These are phyloP conservation scores for Pichia exigua DNA, from an alignment of 805 yeast genomes.

Conservation along the genomic window DNA sequence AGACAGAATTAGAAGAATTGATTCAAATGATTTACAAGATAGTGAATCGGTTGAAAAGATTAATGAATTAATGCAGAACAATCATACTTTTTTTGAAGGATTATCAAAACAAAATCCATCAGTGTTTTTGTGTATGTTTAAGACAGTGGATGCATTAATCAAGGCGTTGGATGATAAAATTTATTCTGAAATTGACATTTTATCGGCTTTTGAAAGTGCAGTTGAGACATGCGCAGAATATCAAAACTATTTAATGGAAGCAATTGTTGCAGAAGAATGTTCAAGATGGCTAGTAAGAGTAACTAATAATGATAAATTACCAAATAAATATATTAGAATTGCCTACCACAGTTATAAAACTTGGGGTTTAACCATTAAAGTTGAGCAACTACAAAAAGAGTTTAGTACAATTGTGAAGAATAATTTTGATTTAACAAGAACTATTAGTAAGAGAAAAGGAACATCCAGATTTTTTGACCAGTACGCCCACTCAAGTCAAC, in stretches of 20 bases:
- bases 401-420: slow-evolving; percentile 24
- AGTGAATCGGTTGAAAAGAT: slow-evolving; percentile 13
- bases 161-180: slow-evolving; percentile 17
- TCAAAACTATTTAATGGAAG: slow-evolving; percentile 32
- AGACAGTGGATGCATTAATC: slow-evolving; percentile 30
- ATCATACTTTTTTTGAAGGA: slow-evolving; percentile 23
- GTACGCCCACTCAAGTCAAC: neutral
- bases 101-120: slow-evolving; percentile 32
- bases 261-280: slow-evolving; percentile 35
- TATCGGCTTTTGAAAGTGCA: slow-evolving; percentile 40
- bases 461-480: neutral
- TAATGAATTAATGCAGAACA: slow-evolving; percentile 14
- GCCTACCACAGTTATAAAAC: slow-evolving; percentile 31
- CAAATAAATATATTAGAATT: slow-evolving; percentile 29
- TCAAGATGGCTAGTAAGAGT: slow-evolving; percentile 31
- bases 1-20: slow-evolving; percentile 2
- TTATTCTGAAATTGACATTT: slow-evolving; percentile 26
- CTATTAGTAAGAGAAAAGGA: neutral
- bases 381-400: slow-evolving; percentile 21
- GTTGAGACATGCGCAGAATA: slow-evolving; percentile 31
- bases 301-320: slow-evolving; percentile 27
- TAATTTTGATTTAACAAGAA: neutral
- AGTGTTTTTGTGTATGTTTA: slow-evolving; percentile 32
- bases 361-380: slow-evolving; percentile 24
- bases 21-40: slow-evolving; percentile 12